Evolutionary conservation across 805 yeast genomes (phyloP).

Genomic region (Priceomyces haplophilus): DNA sequence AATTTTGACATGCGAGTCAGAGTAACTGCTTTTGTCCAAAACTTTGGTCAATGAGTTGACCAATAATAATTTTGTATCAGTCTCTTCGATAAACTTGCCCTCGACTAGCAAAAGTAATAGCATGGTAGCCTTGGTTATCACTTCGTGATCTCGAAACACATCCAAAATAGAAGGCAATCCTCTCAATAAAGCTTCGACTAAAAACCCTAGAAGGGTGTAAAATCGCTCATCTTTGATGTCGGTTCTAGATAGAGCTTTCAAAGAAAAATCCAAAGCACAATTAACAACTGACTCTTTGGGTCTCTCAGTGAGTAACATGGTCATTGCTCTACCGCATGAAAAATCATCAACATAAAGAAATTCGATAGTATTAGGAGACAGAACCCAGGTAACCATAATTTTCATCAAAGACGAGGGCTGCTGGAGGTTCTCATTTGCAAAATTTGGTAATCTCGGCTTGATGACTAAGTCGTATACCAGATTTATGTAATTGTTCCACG

Average conservation of each 20-base stretch:
- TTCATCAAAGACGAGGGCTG: conserved; percentile 77
- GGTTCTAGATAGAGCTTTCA: conserved; percentile 36
- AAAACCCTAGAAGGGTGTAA: conserved; percentile 48
- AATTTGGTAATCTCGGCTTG: conserved; percentile 60
- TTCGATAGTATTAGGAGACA: conserved; percentile 39
- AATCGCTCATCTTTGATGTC: conserved; percentile 39
- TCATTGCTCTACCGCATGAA: conserved; percentile 53
- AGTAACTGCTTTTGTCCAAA: conserved; percentile 51
- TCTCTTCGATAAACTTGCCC: conserved; percentile 55
- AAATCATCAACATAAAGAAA: conserved; percentile 56
- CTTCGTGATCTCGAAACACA: conserved; percentile 39
- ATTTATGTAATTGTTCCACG: conserved; percentile 55
- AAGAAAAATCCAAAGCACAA: conserved; percentile 53
- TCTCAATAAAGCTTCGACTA: conserved; percentile 55
- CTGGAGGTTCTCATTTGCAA: conserved; percentile 76
- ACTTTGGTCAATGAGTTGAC: conserved; percentile 57
- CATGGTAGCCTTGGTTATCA: conserved; percentile 51
- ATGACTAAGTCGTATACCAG: conserved; percentile 54
- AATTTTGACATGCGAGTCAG: conserved; percentile 51
- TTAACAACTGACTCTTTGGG: conserved; percentile 67
- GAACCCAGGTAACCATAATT: conserved; percentile 57
- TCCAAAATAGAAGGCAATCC: conserved; percentile 51
- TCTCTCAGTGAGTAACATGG: conserved; percentile 52
- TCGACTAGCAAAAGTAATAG: conserved; percentile 52
- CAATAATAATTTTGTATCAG: conserved; percentile 50